Percentiles rank a stretch among this genome's conserved stretches.
These are phyloP conservation scores for Mallotus nudiflorus DNA, from an alignment of 345 rosid species.

Conservation along the genomic window DNA sequence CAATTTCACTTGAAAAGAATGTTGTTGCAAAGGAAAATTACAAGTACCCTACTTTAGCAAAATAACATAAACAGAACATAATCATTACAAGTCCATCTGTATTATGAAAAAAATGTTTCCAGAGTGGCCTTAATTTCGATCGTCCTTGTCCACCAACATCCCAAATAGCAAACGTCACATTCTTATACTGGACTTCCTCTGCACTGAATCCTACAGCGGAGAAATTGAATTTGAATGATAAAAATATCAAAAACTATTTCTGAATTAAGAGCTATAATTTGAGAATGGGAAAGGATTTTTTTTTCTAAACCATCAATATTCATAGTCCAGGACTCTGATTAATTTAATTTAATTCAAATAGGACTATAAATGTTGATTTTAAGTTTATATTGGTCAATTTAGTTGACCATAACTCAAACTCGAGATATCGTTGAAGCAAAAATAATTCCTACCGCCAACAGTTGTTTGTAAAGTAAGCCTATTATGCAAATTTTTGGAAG, in stretches of 20 bases:
- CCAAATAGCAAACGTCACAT: conserved; percentile 97
- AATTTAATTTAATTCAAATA: no score
- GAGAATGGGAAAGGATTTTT: neutral
- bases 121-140: conserved; percentile 92
- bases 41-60: neutral
- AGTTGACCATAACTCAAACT: no score
- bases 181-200: conserved; percentile 99
- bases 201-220: conserved; percentile 84
- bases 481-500: neutral
- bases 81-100: conserved; percentile 90
- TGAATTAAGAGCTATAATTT: neutral
- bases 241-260: no score
- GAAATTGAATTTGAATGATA: no score
- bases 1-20: neutral
- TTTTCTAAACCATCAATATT: neutral
- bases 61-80: neutral
- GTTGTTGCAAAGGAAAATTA: neutral
- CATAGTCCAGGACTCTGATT: no score
- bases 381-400: no score
- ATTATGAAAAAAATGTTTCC: conserved; percentile 98
- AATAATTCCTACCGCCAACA: no score
- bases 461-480: neutral
- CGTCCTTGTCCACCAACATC: conserved; percentile 99
- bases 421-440: no score
- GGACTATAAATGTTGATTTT: no score